Base-by-base conservation (phyloP, 1,284 basidiomycete species). In the Gymnopus androsaceus region DNA sequence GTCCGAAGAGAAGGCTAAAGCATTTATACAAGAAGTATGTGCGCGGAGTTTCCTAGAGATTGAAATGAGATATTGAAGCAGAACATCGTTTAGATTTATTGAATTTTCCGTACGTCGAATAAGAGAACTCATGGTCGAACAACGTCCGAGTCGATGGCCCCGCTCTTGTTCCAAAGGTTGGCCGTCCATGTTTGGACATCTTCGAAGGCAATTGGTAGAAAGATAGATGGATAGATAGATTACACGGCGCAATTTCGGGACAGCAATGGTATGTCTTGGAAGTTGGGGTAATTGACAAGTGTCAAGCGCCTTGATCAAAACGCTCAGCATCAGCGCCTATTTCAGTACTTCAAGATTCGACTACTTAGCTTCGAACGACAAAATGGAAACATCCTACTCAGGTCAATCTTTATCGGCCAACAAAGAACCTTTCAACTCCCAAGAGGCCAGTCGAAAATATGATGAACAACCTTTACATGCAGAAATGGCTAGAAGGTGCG, bases 21-120 rank as follows among this genome's bases (percentile, higher is more conserved):
- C 78, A 61, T 92, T 92, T 21, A 92, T 82, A 66, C 89, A 92
- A 0, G 86, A 87, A 19, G 71, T 77, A 67, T 92, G 90, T 0
- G 72, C 80, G 2, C 67, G 62, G 4, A 90, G 72, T 61, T 77
- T 82, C 66, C 88, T 89, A 11, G 21, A 28, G 34, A 17, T n/a
- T 28, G 2, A 40, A 19, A 23, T 51, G 21, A 41, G 27, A 38
- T 30, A 14, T 41, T 5, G 9, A 27, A 9, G n/a, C 28, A n/a
- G n/a, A n/a, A n/a, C n/a, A n/a, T 17, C 34, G 17, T 38, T 34
- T 28, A 15, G n/a, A 21, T 14, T 3, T 3, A 25, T 33, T 25
- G 23, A 31, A 17, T 5, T 3, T 36, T 36, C 7, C 51, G 61
- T 64, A 79, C 79, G 71, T 76, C 25, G 78, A 79, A 58, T 76